Conservation (phyloP, 2,329 filamentous ascomycete genomes). For the Aspergillus costaricaensis region DNA sequence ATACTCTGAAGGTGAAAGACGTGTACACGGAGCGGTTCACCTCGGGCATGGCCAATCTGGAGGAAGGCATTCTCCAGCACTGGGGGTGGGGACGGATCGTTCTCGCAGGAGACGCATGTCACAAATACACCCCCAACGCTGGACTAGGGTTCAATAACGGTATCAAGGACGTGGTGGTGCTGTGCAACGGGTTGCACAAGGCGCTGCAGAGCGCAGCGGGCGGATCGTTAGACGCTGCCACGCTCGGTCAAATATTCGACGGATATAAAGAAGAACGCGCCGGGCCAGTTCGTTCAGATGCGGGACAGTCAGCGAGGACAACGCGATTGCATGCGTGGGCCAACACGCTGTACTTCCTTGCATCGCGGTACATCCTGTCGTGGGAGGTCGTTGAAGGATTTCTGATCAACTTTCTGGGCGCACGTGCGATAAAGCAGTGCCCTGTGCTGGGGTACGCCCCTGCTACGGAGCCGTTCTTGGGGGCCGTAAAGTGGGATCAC, state of each 20-base stretch:
- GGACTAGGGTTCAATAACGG: conserved; percentile 38
- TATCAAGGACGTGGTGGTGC: conserved; percentile 32
- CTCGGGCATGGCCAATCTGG: conserved; percentile 36
- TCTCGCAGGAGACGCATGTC: conserved; percentile 41
- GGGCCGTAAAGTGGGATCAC: not conserved
- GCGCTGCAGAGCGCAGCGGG: not conserved
- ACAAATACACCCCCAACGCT: conserved; percentile 43
- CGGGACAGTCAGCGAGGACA: not conserved
- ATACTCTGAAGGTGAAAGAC: conserved; percentile 33
- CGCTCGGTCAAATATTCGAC: not conserved
- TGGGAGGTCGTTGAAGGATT: not conserved
- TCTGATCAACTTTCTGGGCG: not conserved
- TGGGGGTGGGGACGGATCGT: conserved; percentile 42
- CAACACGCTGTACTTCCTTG: not conserved
- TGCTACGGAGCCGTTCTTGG: not conserved
- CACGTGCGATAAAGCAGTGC: not conserved
- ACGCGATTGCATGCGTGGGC: conserved; percentile 4
- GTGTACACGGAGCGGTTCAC: conserved; percentile 24
- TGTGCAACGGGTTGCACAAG: conserved; percentile 18
- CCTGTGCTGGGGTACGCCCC: conserved; percentile 2
- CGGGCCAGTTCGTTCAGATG: not conserved
- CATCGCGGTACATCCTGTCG: not conserved
- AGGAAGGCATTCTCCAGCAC: conserved; percentile 41
- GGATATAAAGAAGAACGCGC: conserved; percentile 3
- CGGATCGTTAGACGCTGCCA: too few species aligned